These are phyloP conservation scores for Vishniacozyma victoriae DNA, from an alignment of 768 basidiomycete species.

Conservation along the genomic window DNA sequence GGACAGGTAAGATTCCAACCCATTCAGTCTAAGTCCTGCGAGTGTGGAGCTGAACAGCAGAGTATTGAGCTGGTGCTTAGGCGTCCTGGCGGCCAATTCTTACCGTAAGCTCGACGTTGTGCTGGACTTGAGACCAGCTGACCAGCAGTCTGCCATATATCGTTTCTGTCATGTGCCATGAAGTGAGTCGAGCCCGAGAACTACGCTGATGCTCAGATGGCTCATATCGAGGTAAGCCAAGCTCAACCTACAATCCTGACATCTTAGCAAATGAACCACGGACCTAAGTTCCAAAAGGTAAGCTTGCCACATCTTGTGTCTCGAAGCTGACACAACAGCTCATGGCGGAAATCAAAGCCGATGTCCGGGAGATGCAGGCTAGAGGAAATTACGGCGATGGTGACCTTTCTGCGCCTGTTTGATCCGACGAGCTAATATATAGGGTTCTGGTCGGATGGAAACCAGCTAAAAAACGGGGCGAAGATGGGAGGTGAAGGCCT, in stretches of 20 bases:
- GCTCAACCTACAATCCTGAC: not conserved
- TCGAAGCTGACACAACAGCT: slow-evolving; percentile 16
- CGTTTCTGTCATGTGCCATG: slow-evolving; percentile 44
- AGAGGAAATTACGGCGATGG: slow-evolving; percentile 45
- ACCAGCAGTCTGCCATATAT: slow-evolving; percentile 31
- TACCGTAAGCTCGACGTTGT: slow-evolving; percentile 27
- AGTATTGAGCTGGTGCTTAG: slow-evolving; percentile 44
- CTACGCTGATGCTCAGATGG: slow-evolving; percentile 18
- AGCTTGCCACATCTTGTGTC: not conserved
- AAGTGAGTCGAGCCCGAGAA: slow-evolving; percentile 19
- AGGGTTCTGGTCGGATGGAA: slow-evolving; percentile 46
- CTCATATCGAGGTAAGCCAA: slow-evolving; percentile 28
- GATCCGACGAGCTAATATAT: not conserved
- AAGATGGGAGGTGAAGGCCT: slow-evolving; percentile 33
- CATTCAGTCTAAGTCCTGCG: not conserved
- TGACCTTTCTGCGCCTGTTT: slow-evolving; percentile 6
- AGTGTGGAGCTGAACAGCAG: slow-evolving; percentile 7
- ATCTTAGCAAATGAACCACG: slow-evolving; percentile 43
- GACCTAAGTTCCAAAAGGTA: slow-evolving; percentile 40
- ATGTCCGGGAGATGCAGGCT: slow-evolving; percentile 32
- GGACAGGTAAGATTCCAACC: slow-evolving; percentile 27
- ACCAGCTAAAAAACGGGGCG: slow-evolving; percentile 30
- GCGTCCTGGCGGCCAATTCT: slow-evolving; percentile 27
- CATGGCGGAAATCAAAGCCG: slow-evolving; percentile 39
- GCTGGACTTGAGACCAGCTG: not conserved